These are phyloP conservation scores for Pilaira anomala DNA, from an alignment of 192 early-diverging fungal species.

Conservation along the genomic window DNA sequence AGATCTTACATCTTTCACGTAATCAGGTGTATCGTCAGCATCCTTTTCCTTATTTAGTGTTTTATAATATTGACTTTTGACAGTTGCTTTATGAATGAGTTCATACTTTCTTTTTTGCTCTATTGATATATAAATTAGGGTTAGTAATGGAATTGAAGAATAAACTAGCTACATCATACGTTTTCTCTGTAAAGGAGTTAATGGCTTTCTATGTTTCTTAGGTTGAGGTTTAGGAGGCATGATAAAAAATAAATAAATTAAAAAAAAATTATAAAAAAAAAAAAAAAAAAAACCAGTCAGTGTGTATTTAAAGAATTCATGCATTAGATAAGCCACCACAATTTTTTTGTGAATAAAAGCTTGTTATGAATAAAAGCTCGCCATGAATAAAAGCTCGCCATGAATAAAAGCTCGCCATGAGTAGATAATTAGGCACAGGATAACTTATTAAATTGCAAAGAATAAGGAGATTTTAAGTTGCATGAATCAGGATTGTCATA, in stretches of 20 bases:
- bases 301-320: neutral
- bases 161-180: no score
- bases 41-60: conserved; percentile 26
- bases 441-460: no score
- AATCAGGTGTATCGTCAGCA: conserved; percentile 34
- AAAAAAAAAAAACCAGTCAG: conserved; percentile 10
- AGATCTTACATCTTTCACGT: conserved; percentile 34
- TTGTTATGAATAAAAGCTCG: no score
- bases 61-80: conserved; percentile 41
- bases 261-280: neutral
- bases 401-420: no score
- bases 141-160: no score
- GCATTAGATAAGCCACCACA: conserved; percentile 6
- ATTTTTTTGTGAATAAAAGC: neutral
- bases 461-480: no score
- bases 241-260: neutral
- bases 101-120: conserved; percentile 38
- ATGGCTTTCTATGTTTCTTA: conserved; percentile 17
- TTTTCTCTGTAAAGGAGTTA: conserved; percentile 24
- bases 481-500: no score
- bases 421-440: no score
- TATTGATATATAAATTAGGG: no score
- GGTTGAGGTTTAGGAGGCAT: conserved; percentile 25
- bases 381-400: no score
- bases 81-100: conserved; percentile 38